phyloP scores from a whole-genome alignment of 371 early-diverging fungal species.

The Astathelohania contejeani region DNA sequence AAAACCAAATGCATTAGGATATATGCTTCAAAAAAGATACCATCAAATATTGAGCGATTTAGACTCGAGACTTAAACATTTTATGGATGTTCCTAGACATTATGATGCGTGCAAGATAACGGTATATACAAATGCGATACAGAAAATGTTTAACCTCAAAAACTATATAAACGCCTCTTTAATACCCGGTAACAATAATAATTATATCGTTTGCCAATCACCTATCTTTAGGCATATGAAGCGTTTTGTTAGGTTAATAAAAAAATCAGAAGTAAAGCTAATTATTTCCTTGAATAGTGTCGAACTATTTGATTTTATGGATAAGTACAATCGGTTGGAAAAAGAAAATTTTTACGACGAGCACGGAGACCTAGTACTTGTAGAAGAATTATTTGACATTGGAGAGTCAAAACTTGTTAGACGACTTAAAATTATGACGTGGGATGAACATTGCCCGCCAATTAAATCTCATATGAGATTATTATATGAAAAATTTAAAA shows the following conservation, averaged over 20 bases:
- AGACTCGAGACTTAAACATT: too few species aligned
- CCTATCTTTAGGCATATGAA: conserved; percentile 13
- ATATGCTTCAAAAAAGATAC: too few species aligned
- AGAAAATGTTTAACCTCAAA: conserved; percentile 13
- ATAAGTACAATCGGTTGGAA: conserved; percentile 2
- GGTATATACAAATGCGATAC: conserved; percentile 17
- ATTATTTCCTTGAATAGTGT: conserved; percentile 16
- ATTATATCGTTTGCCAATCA: conserved; percentile 25
- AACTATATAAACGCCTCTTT: conserved; percentile 30
- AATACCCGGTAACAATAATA: conserved; percentile 1
- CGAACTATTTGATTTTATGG: conserved; percentile 10
- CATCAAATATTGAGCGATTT: too few species aligned
- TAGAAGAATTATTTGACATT: conserved; percentile 17
- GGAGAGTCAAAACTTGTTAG: conserved; percentile 5
- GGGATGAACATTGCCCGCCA: conserved; percentile 24
- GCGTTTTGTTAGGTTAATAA: conserved; percentile 15
- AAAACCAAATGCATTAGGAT: too few species aligned
- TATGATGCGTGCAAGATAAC: too few species aligned
- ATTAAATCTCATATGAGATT: conserved; percentile 1
- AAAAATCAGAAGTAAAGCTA: conserved; percentile 16
- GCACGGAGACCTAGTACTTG: conserved; percentile 11
- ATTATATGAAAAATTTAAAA: conserved; percentile 12
- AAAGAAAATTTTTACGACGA: conserved; percentile 1
- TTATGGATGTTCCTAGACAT: too few species aligned
- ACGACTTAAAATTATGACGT: conserved; percentile 17